Conservation (phyloP, 371 early-diverging fungal genomes). For the Dichotomocladium elegans region DNA sequence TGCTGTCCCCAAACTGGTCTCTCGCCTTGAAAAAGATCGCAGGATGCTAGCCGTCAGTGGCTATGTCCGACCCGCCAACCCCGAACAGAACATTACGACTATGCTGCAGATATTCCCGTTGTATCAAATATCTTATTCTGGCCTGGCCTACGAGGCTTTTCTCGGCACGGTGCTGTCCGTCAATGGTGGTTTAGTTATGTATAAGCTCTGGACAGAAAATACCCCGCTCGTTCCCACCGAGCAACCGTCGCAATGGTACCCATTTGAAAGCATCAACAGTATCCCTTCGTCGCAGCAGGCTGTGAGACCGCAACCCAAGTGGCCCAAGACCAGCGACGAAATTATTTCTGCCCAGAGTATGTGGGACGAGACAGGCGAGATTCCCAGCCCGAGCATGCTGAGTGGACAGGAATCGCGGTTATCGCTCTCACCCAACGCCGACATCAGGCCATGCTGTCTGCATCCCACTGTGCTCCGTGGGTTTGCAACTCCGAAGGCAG, state of each 20-base stretch:
- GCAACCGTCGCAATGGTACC: neutral
- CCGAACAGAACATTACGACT: constrained; percentile 40
- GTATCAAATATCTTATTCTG: constrained; percentile 37
- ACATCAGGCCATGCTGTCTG: constrained; percentile 35
- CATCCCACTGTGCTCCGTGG: constrained; percentile 46
- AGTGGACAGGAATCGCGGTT: constrained; percentile 19
- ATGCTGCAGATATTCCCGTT: constrained; percentile 49
- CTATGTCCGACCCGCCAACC: constrained; percentile 44
- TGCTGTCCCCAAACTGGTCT: constrained; percentile 28
- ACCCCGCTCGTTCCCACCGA: neutral
- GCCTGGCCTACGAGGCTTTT: constrained; percentile 42
- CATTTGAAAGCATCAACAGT: constrained; percentile 2
- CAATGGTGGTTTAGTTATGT: constrained; percentile 43
- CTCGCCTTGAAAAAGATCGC: constrained; percentile 32
- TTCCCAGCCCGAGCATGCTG: neutral
- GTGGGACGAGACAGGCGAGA: constrained; percentile 15
- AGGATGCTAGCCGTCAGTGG: constrained; percentile 46
- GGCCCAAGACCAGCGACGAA: constrained; percentile 37
- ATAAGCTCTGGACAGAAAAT: constrained; percentile 40
- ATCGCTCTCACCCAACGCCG: constrained; percentile 21
- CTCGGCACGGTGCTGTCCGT: constrained; percentile 34
- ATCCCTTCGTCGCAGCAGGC: constrained; percentile 7
- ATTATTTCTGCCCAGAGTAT: constrained; percentile 19
- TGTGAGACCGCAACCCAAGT: constrained; percentile 11
- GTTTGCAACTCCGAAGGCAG: constrained; percentile 26